phyloP scores from a whole-genome alignment of 192 early-diverging fungal species.

The Umbelopsis sp. region DNA sequence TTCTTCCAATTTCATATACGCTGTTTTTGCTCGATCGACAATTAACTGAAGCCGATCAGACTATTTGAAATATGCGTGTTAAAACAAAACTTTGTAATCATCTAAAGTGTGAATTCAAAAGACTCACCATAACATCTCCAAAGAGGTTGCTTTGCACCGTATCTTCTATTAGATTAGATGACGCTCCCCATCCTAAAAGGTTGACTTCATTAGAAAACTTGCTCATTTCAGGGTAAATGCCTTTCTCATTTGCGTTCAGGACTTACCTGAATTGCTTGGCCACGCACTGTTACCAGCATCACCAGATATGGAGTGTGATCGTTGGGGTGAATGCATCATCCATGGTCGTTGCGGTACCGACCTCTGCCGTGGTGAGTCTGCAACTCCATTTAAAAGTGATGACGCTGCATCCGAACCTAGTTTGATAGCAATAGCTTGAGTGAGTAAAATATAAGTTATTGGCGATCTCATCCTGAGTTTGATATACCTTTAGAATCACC shows the following conservation, averaged over 20 bases:
- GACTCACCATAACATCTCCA: constrained; percentile 33
- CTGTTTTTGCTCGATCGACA: constrained; percentile 34
- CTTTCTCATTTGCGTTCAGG: neutral
- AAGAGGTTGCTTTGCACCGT: constrained; percentile 32
- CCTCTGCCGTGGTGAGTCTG: constrained; percentile 3
- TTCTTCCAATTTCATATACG: constrained; percentile 37
- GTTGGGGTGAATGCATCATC: constrained; percentile 1
- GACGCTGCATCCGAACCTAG: neutral
- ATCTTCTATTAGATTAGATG: constrained; percentile 19
- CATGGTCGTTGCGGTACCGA: neutral
- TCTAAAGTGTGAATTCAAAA: neutral
- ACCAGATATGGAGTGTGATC: neutral
- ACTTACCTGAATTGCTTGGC: constrained; percentile 1
- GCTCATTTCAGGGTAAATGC: neutral
- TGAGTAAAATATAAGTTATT: neutral
- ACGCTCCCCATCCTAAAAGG: constrained; percentile 24
- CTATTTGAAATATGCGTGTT: constrained; percentile 5
- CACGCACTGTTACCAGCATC: neutral
- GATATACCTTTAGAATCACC: constrained; percentile 2
- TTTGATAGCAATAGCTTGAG: neutral
- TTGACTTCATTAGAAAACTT: too few relatives aligned
- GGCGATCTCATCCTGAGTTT: neutral
- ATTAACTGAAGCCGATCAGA: constrained; percentile 23
- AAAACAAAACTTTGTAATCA: neutral
- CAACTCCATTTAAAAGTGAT: neutral